phyloP scores from a whole-genome alignment of 306 rosid species.

The Lathyrus oleraceus region DNA sequence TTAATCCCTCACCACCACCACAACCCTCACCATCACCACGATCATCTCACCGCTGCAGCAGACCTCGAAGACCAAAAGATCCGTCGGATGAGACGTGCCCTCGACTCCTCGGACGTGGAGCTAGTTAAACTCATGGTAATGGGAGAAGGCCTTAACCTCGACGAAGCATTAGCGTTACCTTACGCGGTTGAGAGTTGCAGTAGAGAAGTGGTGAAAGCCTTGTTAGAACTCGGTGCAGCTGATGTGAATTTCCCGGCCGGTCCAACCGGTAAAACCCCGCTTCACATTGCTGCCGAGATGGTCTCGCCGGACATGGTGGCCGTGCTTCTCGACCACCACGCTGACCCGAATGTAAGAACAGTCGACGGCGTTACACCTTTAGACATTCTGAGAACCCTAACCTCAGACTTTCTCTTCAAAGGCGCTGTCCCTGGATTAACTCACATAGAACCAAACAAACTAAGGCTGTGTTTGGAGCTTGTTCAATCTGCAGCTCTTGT shows the following conservation, averaged over 20 bases:
- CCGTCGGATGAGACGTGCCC: slow-evolving; percentile 82
- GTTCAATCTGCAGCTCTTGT: slow-evolving; percentile 97
- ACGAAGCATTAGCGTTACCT: slow-evolving; percentile 87
- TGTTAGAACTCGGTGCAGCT: slow-evolving; percentile 89
- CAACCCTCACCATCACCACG: slow-evolving; percentile 53
- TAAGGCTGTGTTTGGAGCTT: slow-evolving; percentile 85
- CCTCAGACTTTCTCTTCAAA: slow-evolving; percentile 94
- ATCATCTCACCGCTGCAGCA: slow-evolving; percentile 60
- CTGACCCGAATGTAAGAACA: slow-evolving; percentile 88
- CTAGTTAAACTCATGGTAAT: slow-evolving; percentile 95
- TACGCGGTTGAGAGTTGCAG: slow-evolving; percentile 90
- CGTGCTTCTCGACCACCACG: slow-evolving; percentile 95
- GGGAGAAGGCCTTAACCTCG: slow-evolving; percentile 96
- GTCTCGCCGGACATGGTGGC: slow-evolving; percentile 99
- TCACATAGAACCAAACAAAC: slow-evolving; percentile 91
- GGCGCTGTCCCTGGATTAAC: slow-evolving; percentile 96
- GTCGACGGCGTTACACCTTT: slow-evolving; percentile 78
- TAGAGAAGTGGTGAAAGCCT: slow-evolving; percentile 90
- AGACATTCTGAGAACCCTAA: slow-evolving; percentile 95
- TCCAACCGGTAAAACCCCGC: slow-evolving; percentile 78
- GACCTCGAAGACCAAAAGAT: slow-evolving; percentile 94
- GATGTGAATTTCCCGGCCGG: slow-evolving; percentile 87
- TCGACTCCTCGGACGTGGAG: slow-evolving; percentile 93
- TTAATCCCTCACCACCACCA: slow-evolving; percentile 54
- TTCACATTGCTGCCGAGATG: slow-evolving; percentile 86